Conservation (phyloP, 306 rosid genomes). For the Rosa multiflora region DNA sequence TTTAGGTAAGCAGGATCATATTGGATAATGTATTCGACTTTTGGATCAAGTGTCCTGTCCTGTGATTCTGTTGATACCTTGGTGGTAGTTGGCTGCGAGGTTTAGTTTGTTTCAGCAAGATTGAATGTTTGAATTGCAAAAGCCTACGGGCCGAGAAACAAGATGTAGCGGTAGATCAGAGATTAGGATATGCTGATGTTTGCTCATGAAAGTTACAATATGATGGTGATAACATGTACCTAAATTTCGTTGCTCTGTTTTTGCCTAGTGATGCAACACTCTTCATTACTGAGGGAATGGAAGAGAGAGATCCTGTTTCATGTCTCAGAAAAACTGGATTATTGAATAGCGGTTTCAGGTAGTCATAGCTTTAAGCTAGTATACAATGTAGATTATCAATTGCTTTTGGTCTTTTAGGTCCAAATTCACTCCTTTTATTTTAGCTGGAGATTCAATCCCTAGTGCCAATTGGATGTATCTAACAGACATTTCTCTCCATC, state of each 20-base stretch:
- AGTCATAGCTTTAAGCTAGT: not conserved
- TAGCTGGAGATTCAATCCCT: not conserved
- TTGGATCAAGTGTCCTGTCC: not conserved
- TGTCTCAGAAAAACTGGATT: not conserved
- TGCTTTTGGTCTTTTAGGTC: not conserved
- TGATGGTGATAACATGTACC: not conserved
- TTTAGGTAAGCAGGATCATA: not conserved
- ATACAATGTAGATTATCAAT: not conserved
- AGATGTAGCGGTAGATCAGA: no score
- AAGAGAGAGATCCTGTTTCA: not conserved
- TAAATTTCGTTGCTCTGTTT: not conserved
- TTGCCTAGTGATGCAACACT: not conserved
- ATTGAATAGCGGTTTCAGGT: not conserved
- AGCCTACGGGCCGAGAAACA: not conserved
- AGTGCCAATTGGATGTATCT: not conserved
- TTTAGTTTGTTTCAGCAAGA: not conserved
- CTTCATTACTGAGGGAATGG: not conserved
- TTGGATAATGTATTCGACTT: not conserved
- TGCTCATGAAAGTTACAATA: not conserved
- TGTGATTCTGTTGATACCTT: not conserved
- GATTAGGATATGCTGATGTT: no score
- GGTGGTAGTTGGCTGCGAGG: not conserved
- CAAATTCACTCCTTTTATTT: not conserved
- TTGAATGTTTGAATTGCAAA: not conserved
- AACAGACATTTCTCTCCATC: not conserved